Conservation (phyloP, 2,329 filamentous ascomycete species). For the Hymenoscyphus repandus region DNA sequence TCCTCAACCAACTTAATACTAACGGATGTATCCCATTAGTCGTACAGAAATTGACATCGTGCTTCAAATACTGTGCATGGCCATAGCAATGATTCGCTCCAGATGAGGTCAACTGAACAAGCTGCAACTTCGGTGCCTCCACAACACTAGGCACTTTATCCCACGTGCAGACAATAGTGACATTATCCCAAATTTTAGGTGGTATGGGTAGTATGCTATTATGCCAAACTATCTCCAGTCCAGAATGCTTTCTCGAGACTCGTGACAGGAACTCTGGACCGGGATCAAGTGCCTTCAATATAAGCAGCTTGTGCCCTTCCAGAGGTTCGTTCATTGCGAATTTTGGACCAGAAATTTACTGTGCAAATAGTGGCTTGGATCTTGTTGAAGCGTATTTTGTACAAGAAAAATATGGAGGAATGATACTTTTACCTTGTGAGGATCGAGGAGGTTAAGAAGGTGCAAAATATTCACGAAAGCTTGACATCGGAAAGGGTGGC, state of each 20-base stretch:
- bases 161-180: constrained; percentile 35
- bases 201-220: constrained; percentile 9
- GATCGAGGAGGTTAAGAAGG: no score
- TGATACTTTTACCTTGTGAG: no score
- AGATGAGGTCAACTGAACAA: constrained; percentile 41
- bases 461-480: no score
- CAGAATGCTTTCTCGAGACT: constrained; percentile 34
- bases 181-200: constrained; percentile 34
- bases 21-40: constrained; percentile 40
- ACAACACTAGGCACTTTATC: constrained; percentile 31
- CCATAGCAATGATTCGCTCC: constrained; percentile 40
- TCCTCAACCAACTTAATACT: no score
- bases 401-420: no score
- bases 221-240: constrained; percentile 35
- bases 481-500: background rate
- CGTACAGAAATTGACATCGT: constrained; percentile 36
- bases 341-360: constrained; percentile 6
- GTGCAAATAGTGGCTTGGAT: background rate
- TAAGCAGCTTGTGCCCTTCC: constrained; percentile 36
- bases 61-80: constrained; percentile 33
- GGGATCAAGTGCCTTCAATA: constrained; percentile 33
- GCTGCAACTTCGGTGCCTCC: constrained; percentile 35
- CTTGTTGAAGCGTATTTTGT: no score
- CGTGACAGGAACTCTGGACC: constrained; percentile 33
- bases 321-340: constrained; percentile 19